Evolutionary conservation across 805 yeast species (phyloP), one percentile per base, ranked within the genome.

Genomic region (Wickerhamomyces chaumierensis): DNA sequence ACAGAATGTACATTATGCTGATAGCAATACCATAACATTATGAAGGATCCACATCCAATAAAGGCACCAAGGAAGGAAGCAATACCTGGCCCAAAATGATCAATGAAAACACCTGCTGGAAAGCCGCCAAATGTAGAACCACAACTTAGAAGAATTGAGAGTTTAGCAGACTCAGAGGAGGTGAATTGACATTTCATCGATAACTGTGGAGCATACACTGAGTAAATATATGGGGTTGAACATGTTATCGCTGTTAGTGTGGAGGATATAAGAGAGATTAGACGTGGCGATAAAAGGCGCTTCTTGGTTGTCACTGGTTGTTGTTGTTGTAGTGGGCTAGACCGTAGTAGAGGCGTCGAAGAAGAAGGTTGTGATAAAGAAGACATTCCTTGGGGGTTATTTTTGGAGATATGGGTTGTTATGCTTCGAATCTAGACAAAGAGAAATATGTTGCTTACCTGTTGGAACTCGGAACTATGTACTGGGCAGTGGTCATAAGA

Each of bases 201-300:
- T 44, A 82, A 60, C 52, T 81, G 87, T 2, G 90, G 88, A 1
- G 86, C 77, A 52, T 75, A 82, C n/a, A 75, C 73, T 1, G 88
- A 83, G 53, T 75, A 82, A 13, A 80, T 60, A 48, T 82, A 82
- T 0, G 85, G 82, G 3, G 87, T 81, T 7, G 29, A 25, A 13
- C 29, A 25, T 4, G 9, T 25, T 7, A 25, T 25, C 14, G 29
- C 12, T 25, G 29, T 25, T 25, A 25, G 12, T 11, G 29, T 25
- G 29, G 29, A 25, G 12, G n/a, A 9, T 25, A 25, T 31, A 15
- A 31, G 33, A 5, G 19, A 12, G 17, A 17, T 12, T 12, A 31
- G 19, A 16, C 18, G 33, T 5, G 15, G 39, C 33, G 23, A 31
- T 33, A 29, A 21, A 9, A 21, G 9, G 9, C 23, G 23, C 9